A percentile compares a stretch with the other conserved stretches of the same genome.
phyloP scores from a whole-genome alignment of 306 rosid genomes.

The Abrus precatorius region DNA sequence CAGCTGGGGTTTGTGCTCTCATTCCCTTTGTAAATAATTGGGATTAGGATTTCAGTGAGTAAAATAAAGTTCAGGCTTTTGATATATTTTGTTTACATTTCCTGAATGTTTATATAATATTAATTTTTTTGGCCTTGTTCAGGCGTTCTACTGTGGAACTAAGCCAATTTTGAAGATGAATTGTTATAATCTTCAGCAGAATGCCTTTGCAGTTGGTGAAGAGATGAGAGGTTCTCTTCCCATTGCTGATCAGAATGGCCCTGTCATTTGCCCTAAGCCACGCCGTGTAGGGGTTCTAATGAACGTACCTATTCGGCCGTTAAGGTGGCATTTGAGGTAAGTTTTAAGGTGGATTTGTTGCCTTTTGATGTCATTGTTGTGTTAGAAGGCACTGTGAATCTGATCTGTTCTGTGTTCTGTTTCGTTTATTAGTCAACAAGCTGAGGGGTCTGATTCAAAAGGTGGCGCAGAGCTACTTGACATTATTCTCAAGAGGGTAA shows the following conservation, averaged over 20 bases:
- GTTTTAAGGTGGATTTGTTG: neutral
- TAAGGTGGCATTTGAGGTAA: constrained; percentile 69
- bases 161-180: constrained; percentile 62
- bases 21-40: constrained; percentile 1
- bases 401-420: constrained; percentile 27
- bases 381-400: neutral
- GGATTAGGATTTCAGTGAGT: neutral
- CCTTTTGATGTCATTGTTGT: constrained; percentile 27
- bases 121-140: neutral
- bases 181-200: constrained; percentile 70
- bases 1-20: neutral
- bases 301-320: constrained; percentile 55
- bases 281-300: constrained; percentile 69
- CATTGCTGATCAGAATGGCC: constrained; percentile 60
- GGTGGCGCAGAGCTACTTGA: constrained; percentile 87
- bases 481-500: constrained; percentile 72
- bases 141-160: constrained; percentile 70
- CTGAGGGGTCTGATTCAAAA: constrained; percentile 61
- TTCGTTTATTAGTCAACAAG: constrained; percentile 51
- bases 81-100: constrained; percentile 17
- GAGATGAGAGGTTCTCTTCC: constrained; percentile 59
- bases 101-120: neutral
- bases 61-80: neutral
- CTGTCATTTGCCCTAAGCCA: constrained; percentile 81
- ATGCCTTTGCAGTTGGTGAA: constrained; percentile 68